phyloP scores from a whole-genome alignment of 495 filamentous ascomycete species.

The Aspergillus taichungensis region DNA sequence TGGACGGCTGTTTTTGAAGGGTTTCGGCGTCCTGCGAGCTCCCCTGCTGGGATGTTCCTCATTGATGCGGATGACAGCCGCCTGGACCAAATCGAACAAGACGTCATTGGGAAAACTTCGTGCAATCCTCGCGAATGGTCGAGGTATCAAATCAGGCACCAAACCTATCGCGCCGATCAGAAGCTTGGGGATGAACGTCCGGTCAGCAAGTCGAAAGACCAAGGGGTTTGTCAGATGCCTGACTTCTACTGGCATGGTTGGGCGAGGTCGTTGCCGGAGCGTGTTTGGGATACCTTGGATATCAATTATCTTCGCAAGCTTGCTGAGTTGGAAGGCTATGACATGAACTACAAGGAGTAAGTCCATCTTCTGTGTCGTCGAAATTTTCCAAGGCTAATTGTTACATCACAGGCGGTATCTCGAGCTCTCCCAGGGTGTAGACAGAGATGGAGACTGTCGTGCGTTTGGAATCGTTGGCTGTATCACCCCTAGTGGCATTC shows the following conservation, averaged over 20 bases:
- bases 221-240: conserved; percentile 38
- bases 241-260: conserved; percentile 48
- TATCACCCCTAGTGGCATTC: conserved; percentile 60
- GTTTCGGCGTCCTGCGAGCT: conserved; percentile 52
- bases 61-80: conserved; percentile 48
- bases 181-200: conserved; percentile 44
- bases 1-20: conserved; percentile 32
- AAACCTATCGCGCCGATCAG: conserved; percentile 35
- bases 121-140: conserved; percentile 38
- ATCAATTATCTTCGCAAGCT: conserved; percentile 45
- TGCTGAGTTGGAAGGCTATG: conserved; percentile 28
- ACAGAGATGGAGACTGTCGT: conserved; percentile 42
- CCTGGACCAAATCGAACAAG: conserved; percentile 41
- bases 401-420: conserved; percentile 35
- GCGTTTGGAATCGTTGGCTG: conserved; percentile 56
- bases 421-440: conserved; percentile 72
- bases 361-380: conserved; percentile 2
- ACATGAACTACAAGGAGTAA: conserved; percentile 57
- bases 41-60: conserved; percentile 55
- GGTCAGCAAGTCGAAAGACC: conserved; percentile 48
- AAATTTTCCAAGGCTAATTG: neutral
- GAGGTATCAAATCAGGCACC: conserved; percentile 47
- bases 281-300: conserved; percentile 63
- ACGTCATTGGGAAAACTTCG: conserved; percentile 16
- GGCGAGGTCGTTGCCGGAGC: conserved; percentile 39